Evolutionary conservation across 768 basidiomycete species (phyloP).

Genomic region (Leucocoprinus sp.): DNA sequence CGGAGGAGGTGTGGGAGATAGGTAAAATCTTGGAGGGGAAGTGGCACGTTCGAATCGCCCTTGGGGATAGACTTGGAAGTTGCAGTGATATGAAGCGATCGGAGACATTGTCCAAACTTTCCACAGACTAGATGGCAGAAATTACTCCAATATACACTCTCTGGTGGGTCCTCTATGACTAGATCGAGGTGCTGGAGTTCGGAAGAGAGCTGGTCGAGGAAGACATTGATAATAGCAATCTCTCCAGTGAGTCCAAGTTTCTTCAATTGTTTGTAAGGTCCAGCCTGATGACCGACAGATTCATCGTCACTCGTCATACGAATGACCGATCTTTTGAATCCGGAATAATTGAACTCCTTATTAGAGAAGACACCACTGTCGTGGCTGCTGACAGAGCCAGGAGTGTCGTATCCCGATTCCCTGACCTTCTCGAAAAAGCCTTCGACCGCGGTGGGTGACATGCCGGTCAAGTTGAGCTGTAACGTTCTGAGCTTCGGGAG

Average conservation of each 20-base stretch:
- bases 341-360: conserved; percentile 71
- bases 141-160: conserved; percentile 68
- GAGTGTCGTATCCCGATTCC: conserved; percentile 63
- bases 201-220: conserved; percentile 61
- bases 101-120: conserved; percentile 49
- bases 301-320: conserved; percentile 55
- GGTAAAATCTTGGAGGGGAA: conserved; percentile 53
- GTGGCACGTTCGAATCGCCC: conserved; percentile 50
- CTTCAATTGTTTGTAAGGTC: conserved; percentile 50
- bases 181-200: conserved; percentile 64
- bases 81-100: conserved; percentile 53
- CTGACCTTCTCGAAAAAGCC: conserved; percentile 70
- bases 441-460: conserved; percentile 63
- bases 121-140: conserved; percentile 57
- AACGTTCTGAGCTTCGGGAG: conserved; percentile 55
- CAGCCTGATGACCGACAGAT: conserved; percentile 22
- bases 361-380: conserved; percentile 76
- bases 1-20: conserved; percentile 46
- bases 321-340: conserved; percentile 62
- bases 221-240: conserved; percentile 59
- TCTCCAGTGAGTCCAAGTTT: conserved; percentile 65
- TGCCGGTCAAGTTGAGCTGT: conserved; percentile 64
- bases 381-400: conserved; percentile 55
- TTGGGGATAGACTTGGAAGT: conserved; percentile 63
- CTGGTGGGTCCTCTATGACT: conserved; percentile 73